These are phyloP conservation scores for Cystofilobasidium capitatum DNA, from an alignment of 768 basidiomycete species.

Conservation along the genomic window DNA sequence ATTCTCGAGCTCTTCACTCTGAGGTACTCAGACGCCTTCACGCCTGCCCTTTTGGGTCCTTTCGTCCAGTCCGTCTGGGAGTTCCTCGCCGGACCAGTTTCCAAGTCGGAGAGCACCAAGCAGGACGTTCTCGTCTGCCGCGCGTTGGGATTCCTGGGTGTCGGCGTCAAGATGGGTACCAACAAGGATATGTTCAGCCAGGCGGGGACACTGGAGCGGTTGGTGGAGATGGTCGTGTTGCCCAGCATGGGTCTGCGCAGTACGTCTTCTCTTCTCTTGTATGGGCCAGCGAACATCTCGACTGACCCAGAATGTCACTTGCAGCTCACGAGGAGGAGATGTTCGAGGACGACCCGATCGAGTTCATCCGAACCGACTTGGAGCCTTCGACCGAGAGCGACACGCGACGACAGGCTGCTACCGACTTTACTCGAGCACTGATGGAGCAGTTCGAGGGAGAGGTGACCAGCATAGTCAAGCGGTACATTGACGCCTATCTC, in stretches of 20 bases:
- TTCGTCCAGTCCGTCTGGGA: slow-evolving; percentile 87
- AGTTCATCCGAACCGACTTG: slow-evolving; percentile 82
- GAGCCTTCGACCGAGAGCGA: slow-evolving; percentile 61
- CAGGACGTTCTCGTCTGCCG: slow-evolving; percentile 63
- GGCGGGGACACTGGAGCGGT: slow-evolving; percentile 67
- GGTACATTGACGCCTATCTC: slow-evolving; percentile 72
- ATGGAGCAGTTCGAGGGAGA: slow-evolving; percentile 68
- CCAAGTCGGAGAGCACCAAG: slow-evolving; percentile 41
- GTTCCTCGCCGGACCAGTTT: slow-evolving; percentile 55
- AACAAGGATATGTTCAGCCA: slow-evolving; percentile 65
- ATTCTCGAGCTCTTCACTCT: slow-evolving; percentile 83
- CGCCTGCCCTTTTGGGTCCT: slow-evolving; percentile 35
- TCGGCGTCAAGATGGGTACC: slow-evolving; percentile 77
- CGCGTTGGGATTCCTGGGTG: slow-evolving; percentile 80
- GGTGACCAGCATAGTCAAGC: slow-evolving; percentile 74
- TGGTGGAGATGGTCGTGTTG: slow-evolving; percentile 81
- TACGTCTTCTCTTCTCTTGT: slow-evolving; percentile 31
- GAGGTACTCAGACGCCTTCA: slow-evolving; percentile 51
- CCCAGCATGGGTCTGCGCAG: slow-evolving; percentile 80
- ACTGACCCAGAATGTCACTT: not conserved
- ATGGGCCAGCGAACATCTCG: no score
- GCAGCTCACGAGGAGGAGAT: slow-evolving; percentile 79
- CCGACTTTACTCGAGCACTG: slow-evolving; percentile 86
- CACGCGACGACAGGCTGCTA: slow-evolving; percentile 84
- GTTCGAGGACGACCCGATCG: slow-evolving; percentile 94